Conservation (phyloP, 2,329 filamentous ascomycete species). For the Whalleya microplaca region DNA sequence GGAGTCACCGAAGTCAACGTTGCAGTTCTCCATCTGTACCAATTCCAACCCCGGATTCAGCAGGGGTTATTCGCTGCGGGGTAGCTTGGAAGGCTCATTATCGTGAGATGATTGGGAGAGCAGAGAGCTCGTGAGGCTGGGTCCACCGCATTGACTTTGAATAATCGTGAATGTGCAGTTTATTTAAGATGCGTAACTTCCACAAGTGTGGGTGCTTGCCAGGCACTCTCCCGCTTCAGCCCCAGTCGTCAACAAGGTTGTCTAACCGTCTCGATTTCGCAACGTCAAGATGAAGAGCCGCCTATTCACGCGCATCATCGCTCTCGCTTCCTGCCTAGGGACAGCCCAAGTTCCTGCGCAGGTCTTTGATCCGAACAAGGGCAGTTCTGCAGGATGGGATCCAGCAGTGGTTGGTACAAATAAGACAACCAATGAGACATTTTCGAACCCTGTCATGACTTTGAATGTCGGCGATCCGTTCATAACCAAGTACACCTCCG, state of each 20-base stretch:
- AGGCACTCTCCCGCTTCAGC: background rate
- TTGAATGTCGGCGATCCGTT: slow-evolving; percentile 45
- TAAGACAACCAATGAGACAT: slow-evolving; percentile 42
- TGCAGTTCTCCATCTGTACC: too few relatives aligned
- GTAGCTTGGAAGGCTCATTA: too few relatives aligned
- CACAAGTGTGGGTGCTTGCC: too few relatives aligned
- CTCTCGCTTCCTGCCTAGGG: slow-evolving; percentile 19
- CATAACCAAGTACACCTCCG: slow-evolving; percentile 40
- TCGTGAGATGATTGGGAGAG: too few relatives aligned
- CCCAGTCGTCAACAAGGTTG: background rate
- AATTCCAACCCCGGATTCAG: too few relatives aligned
- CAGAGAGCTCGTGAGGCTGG: background rate
- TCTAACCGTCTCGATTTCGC: background rate
- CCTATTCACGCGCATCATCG: slow-evolving; percentile 2
- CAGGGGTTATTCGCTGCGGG: too few relatives aligned
- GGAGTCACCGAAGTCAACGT: too few relatives aligned
- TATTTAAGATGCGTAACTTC: too few relatives aligned
- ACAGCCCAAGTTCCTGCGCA: slow-evolving; percentile 26
- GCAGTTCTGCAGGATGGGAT: slow-evolving; percentile 35
- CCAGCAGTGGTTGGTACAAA: slow-evolving; percentile 39
- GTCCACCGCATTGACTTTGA: background rate
- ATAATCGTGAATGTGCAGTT: background rate
- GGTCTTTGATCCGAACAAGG: slow-evolving; percentile 39
- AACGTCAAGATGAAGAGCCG: slow-evolving; percentile 19
- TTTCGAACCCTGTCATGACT: slow-evolving; percentile 45